These are phyloP conservation scores for Aspergillus fructus DNA, from an alignment of 2,329 filamentous ascomycete genomes.

Conservation along the genomic window DNA sequence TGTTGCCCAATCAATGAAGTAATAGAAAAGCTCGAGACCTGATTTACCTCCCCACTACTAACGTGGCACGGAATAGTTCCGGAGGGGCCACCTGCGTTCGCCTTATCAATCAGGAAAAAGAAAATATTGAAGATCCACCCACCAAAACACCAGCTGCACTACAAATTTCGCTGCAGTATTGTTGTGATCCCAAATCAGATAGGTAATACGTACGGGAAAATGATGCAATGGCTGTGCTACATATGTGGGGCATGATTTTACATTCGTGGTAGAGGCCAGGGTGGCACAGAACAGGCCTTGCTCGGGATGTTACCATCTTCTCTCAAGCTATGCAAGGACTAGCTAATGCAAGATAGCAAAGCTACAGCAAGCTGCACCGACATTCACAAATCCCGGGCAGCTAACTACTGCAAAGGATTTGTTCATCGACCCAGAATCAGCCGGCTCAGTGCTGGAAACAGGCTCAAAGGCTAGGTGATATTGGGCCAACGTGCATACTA, in stretches of 20 bases:
- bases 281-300: slow-evolving; percentile 14
- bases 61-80: slow-evolving; percentile 11
- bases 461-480: slow-evolving; percentile 18
- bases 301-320: slow-evolving; percentile 18
- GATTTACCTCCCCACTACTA: slow-evolving; percentile 7
- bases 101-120: slow-evolving; percentile 17
- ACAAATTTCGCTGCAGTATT: slow-evolving; percentile 1
- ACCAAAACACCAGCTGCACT: not conserved
- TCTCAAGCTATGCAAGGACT: slow-evolving; percentile 21
- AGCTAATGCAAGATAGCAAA: slow-evolving; percentile 24
- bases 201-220: not conserved
- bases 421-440: slow-evolving; percentile 18
- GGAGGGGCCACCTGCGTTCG: slow-evolving; percentile 10
- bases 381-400: slow-evolving; percentile 11
- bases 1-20: not conserved
- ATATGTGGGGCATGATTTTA: slow-evolving; percentile 11
- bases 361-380: slow-evolving; percentile 18
- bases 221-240: slow-evolving; percentile 1
- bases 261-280: slow-evolving; percentile 3
- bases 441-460: slow-evolving; percentile 16
- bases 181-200: not conserved
- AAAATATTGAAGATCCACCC: slow-evolving; percentile 9
- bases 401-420: slow-evolving; percentile 20
- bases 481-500: slow-evolving; percentile 23
- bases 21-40: not conserved